Conservation (phyloP, 2,329 filamentous ascomycete species). For the Penicillium sp. region DNA sequence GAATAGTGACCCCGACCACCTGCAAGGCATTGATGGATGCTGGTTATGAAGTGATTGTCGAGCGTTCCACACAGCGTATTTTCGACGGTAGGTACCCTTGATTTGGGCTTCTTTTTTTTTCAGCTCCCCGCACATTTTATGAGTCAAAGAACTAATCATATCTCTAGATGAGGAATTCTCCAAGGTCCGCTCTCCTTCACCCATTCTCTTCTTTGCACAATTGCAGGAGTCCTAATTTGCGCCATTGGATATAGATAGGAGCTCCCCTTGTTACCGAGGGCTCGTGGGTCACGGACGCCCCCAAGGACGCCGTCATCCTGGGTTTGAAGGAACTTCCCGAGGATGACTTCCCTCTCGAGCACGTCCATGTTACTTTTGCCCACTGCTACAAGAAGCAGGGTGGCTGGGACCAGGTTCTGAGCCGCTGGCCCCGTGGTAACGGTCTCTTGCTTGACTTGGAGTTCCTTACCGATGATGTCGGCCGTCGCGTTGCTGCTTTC, state of each 20-base stretch:
- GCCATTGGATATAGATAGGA: slow-evolving; percentile 61
- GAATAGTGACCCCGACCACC: slow-evolving; percentile 53
- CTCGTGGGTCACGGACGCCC: slow-evolving; percentile 67
- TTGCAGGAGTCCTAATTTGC: slow-evolving; percentile 39
- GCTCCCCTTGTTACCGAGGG: slow-evolving; percentile 68
- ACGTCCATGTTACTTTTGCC: slow-evolving; percentile 73
- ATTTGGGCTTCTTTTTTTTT: not conserved
- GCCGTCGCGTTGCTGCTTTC: slow-evolving; percentile 59
- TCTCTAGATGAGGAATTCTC: slow-evolving; percentile 40
- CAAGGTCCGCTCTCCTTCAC: slow-evolving; percentile 29
- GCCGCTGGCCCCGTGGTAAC: slow-evolving; percentile 75
- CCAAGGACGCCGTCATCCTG: slow-evolving; percentile 70
- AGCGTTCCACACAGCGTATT: slow-evolving; percentile 70
- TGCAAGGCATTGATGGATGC: slow-evolving; percentile 68
- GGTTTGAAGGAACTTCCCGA: slow-evolving; percentile 79
- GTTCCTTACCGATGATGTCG: slow-evolving; percentile 75
- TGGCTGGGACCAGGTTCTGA: slow-evolving; percentile 79
- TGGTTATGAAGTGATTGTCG: slow-evolving; percentile 70
- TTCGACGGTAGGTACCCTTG: slow-evolving; percentile 44
- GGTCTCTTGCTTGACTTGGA: slow-evolving; percentile 84
- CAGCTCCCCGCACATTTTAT: not conserved
- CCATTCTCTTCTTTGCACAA: not conserved
- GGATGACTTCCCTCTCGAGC: slow-evolving; percentile 70
- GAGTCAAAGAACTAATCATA: slow-evolving; percentile 16
- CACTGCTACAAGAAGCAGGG: slow-evolving; percentile 78